A percentile compares a stretch with the other conserved stretches of the same genome.
phyloP scores from a whole-genome alignment of 306 rosid genomes.

The Dalbergia oliveri region DNA sequence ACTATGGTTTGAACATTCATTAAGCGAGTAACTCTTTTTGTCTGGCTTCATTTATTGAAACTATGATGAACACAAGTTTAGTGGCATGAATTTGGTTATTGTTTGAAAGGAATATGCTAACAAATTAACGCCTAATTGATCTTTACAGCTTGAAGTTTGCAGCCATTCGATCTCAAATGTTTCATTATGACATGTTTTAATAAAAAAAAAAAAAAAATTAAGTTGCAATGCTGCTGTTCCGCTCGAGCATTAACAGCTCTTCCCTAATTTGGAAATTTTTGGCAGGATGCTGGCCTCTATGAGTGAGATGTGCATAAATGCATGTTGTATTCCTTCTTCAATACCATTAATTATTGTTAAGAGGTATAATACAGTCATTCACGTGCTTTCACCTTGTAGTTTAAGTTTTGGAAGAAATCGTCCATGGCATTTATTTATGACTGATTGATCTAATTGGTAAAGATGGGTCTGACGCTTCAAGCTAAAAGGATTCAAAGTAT shows the following conservation, averaged over 20 bases:
- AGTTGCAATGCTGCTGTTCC: no score
- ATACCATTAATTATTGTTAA: neutral
- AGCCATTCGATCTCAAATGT: neutral
- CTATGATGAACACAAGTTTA: neutral
- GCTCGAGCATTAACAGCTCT: no score
- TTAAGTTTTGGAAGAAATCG: no score
- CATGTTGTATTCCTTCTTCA: conserved; percentile 6
- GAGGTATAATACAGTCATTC: no score
- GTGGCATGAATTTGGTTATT: conserved; percentile 4
- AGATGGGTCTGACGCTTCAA: no score
- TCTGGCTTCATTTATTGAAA: conserved; percentile 13
- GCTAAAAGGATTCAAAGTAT: no score
- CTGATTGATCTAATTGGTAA: no score
- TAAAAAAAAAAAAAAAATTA: no score
- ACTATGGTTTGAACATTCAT: neutral
- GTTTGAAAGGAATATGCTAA: neutral
- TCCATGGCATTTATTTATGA: no score
- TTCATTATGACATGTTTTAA: no score
- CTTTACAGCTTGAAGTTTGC: neutral
- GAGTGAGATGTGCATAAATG: neutral
- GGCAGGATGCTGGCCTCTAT: neutral
- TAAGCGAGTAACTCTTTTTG: neutral
- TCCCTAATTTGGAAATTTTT: neutral
- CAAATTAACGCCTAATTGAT: neutral
- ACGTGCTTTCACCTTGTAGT: neutral